phyloP scores from a whole-genome alignment of 2,329 filamentous ascomycete species.

The Mycosphaerella arachidis region DNA sequence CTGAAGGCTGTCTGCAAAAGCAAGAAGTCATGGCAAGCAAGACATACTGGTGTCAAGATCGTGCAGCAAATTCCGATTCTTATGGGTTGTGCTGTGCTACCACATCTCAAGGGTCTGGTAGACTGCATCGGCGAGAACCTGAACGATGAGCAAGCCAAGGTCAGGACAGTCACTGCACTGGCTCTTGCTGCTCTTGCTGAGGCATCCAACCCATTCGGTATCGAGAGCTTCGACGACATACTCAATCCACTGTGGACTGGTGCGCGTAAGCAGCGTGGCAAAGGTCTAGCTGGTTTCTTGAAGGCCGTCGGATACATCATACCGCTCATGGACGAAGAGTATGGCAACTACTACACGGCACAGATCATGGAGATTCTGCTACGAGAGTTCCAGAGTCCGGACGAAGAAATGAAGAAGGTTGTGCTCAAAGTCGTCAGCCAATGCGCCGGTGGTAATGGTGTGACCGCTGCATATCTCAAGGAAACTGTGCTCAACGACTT shows the following conservation, averaged over 20 bases:
- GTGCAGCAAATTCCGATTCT: conserved; percentile 97
- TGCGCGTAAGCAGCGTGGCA: conserved; percentile 90
- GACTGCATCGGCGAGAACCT: conserved; percentile 95
- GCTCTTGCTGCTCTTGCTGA: conserved; percentile 93
- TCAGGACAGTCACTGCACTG: conserved; percentile 90
- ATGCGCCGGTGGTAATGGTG: conserved; percentile 88
- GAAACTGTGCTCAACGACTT: conserved; percentile 93
- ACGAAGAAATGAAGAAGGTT: conserved; percentile 99
- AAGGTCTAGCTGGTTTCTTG: conserved; percentile 89
- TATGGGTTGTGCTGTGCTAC: conserved; percentile 95
- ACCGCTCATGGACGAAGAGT: conserved; percentile 98
- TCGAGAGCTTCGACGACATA: conserved; percentile 97
- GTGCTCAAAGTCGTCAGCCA: conserved; percentile 96
- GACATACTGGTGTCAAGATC: conserved; percentile 98
- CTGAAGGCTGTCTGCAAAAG: conserved; percentile 91
- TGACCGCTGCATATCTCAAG: conserved; percentile 90
- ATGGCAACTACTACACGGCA: conserved; percentile 96
- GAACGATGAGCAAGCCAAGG: conserved; percentile 96
- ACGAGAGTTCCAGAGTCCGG: conserved; percentile 90
- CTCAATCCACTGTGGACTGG: conserved; percentile 96
- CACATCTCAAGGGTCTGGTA: conserved; percentile 90
- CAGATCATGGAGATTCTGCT: conserved; percentile 99
- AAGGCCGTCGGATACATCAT: conserved; percentile 99
- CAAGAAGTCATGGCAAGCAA: conserved; percentile 98
- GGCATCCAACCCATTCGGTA: conserved; percentile 96